phyloP scores from a whole-genome alignment of 495 filamentous ascomycete genomes.

The Aspergillus steynii region DNA sequence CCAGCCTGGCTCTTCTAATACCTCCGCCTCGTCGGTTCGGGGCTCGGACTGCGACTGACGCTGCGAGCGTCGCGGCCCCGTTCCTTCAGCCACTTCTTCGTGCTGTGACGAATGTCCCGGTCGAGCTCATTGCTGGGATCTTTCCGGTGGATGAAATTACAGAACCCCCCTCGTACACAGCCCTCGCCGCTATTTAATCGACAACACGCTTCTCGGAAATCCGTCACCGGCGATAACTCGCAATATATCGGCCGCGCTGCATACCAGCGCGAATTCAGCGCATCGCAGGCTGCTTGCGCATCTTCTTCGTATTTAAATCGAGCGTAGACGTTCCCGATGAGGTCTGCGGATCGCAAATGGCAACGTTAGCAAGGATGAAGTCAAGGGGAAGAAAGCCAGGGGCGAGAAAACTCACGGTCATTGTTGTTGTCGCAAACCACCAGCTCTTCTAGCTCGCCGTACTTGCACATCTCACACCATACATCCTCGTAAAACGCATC shows the following conservation, averaged over 20 bases:
- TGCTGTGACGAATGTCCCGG: constrained; percentile 77
- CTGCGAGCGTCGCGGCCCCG: constrained; percentile 85
- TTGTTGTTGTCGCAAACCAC: constrained; percentile 96
- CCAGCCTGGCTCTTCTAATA: constrained; percentile 40
- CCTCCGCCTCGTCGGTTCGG: constrained; percentile 71
- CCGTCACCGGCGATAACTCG: constrained; percentile 93
- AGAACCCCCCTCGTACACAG: constrained; percentile 94
- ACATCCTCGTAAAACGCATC: constrained; percentile 99
- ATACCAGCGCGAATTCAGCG: constrained; percentile 94
- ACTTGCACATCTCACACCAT: constrained; percentile 98
- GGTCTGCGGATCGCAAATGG: constrained; percentile 51
- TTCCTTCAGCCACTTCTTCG: constrained; percentile 94
- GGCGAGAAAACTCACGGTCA: constrained; percentile 66
- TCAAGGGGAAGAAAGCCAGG: background rate
- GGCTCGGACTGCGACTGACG: constrained; percentile 69
- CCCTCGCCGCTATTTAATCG: constrained; percentile 92
- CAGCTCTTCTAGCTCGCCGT: constrained; percentile 85
- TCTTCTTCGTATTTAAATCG: constrained; percentile 99
- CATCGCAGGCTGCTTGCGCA: constrained; percentile 90
- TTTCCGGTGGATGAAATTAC: constrained; percentile 98
- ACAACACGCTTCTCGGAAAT: constrained; percentile 98
- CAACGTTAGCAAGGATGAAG: constrained; percentile 16
- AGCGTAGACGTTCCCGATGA: constrained; percentile 99
- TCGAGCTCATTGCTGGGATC: constrained; percentile 88
- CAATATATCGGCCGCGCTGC: constrained; percentile 97